Conservation (phyloP, 2,329 filamentous ascomycete genomes). For the Canariomyces notabilis region DNA sequence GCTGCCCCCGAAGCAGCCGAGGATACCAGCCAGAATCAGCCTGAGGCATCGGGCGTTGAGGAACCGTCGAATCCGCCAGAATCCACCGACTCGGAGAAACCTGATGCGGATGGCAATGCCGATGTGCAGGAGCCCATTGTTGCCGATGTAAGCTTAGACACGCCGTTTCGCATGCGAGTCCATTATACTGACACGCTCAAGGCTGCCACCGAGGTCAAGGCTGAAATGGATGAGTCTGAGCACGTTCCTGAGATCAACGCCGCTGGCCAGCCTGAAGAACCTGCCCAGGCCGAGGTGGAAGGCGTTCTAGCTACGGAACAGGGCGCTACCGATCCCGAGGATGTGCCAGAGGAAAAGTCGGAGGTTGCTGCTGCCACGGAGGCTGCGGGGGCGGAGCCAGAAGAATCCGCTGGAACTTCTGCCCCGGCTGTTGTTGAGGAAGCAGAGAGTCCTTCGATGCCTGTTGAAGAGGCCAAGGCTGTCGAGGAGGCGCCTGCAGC, state of each 20-base stretch:
- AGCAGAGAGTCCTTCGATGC: neutral
- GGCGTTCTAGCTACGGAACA: neutral
- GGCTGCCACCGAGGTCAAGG: conserved; percentile 3
- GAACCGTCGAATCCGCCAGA: neutral
- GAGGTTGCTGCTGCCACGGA: neutral
- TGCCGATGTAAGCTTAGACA: neutral
- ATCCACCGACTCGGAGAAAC: neutral
- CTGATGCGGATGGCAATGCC: neutral
- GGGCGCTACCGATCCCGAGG: neutral
- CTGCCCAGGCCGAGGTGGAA: conserved; percentile 3
- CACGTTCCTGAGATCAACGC: neutral
- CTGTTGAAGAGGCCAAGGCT: neutral
- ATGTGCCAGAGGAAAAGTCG: neutral
- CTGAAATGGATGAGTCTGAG: neutral
- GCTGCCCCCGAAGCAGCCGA: neutral
- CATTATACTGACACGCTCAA: neutral
- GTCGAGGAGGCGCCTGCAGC: neutral
- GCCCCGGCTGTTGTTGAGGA: neutral
- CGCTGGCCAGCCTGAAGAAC: neutral
- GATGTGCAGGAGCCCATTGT: neutral
- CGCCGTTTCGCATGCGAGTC: neutral
- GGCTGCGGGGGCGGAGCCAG: neutral
- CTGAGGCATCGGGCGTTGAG: neutral
- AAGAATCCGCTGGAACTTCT: neutral
- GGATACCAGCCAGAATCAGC: neutral